These are phyloP conservation scores for Musa troglodytarum DNA, from an alignment of 176 grass and related monocot genomes.

Conservation along the genomic window DNA sequence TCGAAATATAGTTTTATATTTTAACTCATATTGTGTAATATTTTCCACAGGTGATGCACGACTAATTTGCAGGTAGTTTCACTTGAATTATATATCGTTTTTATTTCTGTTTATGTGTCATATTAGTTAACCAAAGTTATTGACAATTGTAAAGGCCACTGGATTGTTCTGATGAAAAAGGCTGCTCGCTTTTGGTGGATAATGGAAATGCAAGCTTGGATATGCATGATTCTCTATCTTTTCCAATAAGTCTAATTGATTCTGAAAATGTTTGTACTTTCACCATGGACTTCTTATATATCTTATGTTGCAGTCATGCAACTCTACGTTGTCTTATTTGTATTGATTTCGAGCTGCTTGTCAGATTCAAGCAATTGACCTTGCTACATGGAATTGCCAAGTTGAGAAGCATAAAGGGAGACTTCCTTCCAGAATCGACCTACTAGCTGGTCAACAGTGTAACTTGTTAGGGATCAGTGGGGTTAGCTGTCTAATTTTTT, in stretches of 20 bases:
- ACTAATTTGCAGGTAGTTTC: constrained; percentile 42
- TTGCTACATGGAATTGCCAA: neutral
- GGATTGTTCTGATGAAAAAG: constrained; percentile 19
- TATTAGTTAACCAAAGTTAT: neutral
- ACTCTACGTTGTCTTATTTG: neutral
- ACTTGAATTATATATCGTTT: neutral
- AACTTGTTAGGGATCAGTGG: neutral
- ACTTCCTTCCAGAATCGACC: neutral
- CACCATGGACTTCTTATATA: constrained; percentile 15
- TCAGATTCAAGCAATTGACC: neutral
- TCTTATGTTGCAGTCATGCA: neutral
- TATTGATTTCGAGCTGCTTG: neutral
- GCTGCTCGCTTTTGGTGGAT: constrained; percentile 24
- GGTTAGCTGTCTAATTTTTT: neutral
- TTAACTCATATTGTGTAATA: neutral
- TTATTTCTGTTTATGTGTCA: too few species aligned
- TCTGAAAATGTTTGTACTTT: constrained; percentile 21
- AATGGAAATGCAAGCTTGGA: constrained; percentile 15
- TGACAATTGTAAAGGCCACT: constrained; percentile 25
- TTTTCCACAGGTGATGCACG: constrained; percentile 39
- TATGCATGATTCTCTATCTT: constrained; percentile 38
- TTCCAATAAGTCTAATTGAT: constrained; percentile 45
- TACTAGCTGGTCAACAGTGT: neutral
- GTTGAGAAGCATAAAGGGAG: neutral
- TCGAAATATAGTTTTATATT: neutral